Conservation (phyloP, 495 filamentous ascomycete genomes). For the Penicillium maclennaniae region DNA sequence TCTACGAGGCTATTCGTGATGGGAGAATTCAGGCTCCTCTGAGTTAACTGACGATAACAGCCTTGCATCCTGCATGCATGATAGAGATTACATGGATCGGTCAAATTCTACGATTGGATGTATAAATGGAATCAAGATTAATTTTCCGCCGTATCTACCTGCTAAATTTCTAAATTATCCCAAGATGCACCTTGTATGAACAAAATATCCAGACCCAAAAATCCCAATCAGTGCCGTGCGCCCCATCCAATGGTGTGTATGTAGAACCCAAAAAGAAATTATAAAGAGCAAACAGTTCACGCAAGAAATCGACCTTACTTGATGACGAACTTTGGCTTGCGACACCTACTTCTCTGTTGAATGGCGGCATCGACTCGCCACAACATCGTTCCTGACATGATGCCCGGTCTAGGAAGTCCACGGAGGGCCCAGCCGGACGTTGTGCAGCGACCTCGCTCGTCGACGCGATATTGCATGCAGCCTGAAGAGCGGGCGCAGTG, state of each 20-base stretch:
- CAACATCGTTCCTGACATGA: constrained; percentile 28
- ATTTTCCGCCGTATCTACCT: not conserved
- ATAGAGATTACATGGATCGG: no score
- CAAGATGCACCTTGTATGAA: not conserved
- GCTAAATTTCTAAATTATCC: not conserved
- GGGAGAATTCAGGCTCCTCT: not conserved
- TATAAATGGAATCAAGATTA: not conserved
- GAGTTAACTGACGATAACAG: not conserved
- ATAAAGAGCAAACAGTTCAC: not conserved
- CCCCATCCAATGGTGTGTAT: not conserved
- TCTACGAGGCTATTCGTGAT: constrained; percentile 15
- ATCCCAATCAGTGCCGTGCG: not conserved
- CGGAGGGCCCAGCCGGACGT: constrained; percentile 21
- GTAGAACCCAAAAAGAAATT: not conserved
- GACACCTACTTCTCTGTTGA: constrained; percentile 15
- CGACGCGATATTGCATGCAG: constrained; percentile 40
- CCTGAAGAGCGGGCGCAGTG: constrained; percentile 28
- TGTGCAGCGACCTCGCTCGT: constrained; percentile 24
- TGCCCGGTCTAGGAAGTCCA: constrained; percentile 12
- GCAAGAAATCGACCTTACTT: not conserved
- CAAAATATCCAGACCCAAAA: not conserved
- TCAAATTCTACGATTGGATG: not conserved
- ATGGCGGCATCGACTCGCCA: constrained; percentile 26
- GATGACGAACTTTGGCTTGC: constrained; percentile 9
- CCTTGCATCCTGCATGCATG: no score